These are phyloP conservation scores for Coffea canephora DNA, from an alignment of 257 asterid species.

Conservation along the genomic window DNA sequence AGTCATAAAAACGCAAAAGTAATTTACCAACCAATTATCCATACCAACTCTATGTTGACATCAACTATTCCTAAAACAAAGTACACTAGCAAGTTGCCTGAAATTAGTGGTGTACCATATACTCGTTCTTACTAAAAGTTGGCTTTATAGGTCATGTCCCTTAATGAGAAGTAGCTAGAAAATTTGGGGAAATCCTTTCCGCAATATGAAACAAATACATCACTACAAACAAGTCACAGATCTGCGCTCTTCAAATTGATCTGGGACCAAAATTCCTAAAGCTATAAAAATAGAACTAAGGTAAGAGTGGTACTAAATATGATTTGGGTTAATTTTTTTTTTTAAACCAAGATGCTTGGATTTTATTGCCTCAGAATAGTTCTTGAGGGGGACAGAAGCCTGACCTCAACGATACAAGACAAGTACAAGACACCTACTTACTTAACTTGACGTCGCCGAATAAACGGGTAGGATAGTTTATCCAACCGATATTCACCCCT, in stretches of 20 bases:
- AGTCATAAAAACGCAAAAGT: neutral
- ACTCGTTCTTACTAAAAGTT: neutral
- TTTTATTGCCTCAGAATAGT: no score
- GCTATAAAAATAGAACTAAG: neutral
- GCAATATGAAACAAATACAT: neutral
- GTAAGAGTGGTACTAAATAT: neutral
- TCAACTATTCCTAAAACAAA: neutral
- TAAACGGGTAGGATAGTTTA: no score
- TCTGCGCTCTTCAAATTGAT: neutral
- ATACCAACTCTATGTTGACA: neutral
- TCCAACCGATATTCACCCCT: no score
- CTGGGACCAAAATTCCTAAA: neutral
- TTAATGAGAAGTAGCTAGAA: neutral
- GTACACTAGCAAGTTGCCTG: neutral
- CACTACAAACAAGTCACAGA: no score
- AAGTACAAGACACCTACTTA: no score
- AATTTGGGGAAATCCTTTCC: neutral
- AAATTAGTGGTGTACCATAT: neutral
- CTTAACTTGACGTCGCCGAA: no score
- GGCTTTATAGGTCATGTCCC: neutral
- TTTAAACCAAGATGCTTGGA: no score
- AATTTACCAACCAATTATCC: neutral
- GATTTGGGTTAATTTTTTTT: no score
- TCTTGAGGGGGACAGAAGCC: no score
- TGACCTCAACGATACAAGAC: no score